A percentile compares a stretch with the other conserved stretches of the same genome.
Evolutionary conservation across 2,329 filamentous ascomycete genomes (phyloP).

Genomic region (Colletotrichum costaricense): DNA sequence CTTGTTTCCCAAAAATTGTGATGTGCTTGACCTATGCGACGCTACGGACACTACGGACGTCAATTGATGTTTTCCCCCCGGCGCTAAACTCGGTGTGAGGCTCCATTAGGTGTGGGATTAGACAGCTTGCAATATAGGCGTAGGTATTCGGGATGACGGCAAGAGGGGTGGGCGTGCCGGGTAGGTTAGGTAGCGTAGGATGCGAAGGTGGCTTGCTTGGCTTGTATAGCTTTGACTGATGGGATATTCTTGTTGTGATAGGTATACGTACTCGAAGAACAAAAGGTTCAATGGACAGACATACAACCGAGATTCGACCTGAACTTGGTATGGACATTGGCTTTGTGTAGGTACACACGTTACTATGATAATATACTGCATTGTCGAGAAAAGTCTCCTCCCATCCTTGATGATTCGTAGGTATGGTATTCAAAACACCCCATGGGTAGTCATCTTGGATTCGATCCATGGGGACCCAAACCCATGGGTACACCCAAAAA

Average conservation of each 20-base stretch:
- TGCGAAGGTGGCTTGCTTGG: background rate
- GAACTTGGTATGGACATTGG: too few relatives aligned
- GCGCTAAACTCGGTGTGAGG: background rate
- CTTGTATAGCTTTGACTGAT: background rate
- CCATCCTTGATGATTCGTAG: too few relatives aligned
- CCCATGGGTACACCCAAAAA: too few relatives aligned
- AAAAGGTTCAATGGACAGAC: too few relatives aligned
- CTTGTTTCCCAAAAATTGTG: background rate
- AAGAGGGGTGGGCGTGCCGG: background rate
- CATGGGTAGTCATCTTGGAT: too few relatives aligned
- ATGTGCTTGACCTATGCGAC: background rate
- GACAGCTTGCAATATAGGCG: background rate
- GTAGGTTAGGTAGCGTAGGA: background rate
- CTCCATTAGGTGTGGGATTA: background rate
- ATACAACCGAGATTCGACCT: too few relatives aligned
- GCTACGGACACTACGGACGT: constrained; percentile 11
- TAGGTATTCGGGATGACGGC: background rate
- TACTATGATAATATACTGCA: too few relatives aligned
- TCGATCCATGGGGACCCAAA: too few relatives aligned
- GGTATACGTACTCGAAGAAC: too few relatives aligned
- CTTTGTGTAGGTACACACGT: too few relatives aligned
- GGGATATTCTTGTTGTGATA: background rate
- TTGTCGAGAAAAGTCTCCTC: too few relatives aligned
- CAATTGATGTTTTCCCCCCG: constrained; percentile 1
- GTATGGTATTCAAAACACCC: too few relatives aligned